These are phyloP conservation scores for Saccharomycopsis hybrid DNA, from an alignment of 1,139 yeast genomes.

Conservation along the genomic window DNA sequence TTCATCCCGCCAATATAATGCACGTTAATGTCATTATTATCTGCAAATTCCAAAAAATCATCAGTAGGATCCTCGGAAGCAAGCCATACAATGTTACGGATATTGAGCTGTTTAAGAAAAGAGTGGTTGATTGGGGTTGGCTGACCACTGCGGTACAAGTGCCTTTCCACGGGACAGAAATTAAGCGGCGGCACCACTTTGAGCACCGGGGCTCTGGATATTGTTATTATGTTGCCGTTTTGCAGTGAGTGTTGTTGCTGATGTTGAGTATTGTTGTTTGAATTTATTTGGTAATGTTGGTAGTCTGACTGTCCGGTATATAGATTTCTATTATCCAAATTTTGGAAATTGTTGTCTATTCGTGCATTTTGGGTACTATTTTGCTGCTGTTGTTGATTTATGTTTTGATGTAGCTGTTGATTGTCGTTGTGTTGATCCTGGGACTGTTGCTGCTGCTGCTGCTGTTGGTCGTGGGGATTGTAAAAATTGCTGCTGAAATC, in stretches of 20 bases:
- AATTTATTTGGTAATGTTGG: conserved; percentile 21
- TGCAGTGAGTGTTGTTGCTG: conserved; percentile 2
- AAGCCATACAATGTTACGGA: conserved; percentile 84
- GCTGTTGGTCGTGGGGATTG: background rate
- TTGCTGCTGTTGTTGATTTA: too few relatives aligned
- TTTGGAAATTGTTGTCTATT: too few relatives aligned
- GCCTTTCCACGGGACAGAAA: conserved; percentile 89
- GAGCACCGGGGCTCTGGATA: conserved; percentile 44
- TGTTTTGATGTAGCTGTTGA: too few relatives aligned
- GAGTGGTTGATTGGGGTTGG: conserved; percentile 94
- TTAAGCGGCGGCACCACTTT: conserved; percentile 89
- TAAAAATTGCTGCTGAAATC: too few relatives aligned
- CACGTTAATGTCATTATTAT: conserved; percentile 56
- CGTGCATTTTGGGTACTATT: too few relatives aligned
- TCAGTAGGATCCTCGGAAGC: conserved; percentile 96
- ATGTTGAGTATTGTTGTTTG: conserved; percentile 18
- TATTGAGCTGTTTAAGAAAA: conserved; percentile 64
- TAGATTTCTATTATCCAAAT: too few relatives aligned
- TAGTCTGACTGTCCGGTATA: background rate
- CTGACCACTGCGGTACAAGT: conserved; percentile 84
- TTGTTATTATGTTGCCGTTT: conserved; percentile 10
- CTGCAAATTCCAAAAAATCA: conserved; percentile 75
- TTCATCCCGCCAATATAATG: conserved; percentile 47
- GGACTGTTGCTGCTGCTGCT: background rate
- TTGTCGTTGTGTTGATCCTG: too few relatives aligned